Conservation (phyloP, 441 rosid genomes). For the Metrosideros polymorpha region DNA sequence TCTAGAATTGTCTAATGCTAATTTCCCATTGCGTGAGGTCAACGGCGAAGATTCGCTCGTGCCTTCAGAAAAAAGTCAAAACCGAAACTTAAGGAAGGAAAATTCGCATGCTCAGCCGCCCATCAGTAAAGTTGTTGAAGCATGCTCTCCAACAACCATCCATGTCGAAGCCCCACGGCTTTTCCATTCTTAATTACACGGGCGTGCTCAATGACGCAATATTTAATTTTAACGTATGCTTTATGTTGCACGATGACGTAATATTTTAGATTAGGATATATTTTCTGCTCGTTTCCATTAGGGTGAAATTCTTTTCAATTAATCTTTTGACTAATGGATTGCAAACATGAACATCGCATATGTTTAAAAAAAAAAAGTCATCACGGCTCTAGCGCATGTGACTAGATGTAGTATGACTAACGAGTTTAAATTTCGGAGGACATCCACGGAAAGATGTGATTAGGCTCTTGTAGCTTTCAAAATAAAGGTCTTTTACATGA, state of each 20-base stretch:
- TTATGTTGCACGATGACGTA: background rate
- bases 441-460: too few relatives aligned
- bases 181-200: background rate
- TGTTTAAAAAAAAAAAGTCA: accelerated
- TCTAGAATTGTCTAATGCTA: accelerated
- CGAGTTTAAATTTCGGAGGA: accelerated
- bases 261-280: background rate
- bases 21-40: background rate
- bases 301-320: background rate
- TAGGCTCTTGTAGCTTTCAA: too few relatives aligned
- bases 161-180: background rate
- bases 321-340: background rate
- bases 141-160: background rate
- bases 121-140: background rate
- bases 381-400: too few relatives aligned
- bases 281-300: background rate
- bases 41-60: background rate
- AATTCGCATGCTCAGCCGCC: background rate
- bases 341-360: background rate
- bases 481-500: too few relatives aligned
- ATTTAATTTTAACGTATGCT: background rate
- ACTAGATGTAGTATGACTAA: background rate
- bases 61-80: accelerated
- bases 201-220: background rate
- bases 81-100: background rate